Conservation (phyloP, 1,284 basidiomycete species). For the Limonomyces culmigenus region DNA sequence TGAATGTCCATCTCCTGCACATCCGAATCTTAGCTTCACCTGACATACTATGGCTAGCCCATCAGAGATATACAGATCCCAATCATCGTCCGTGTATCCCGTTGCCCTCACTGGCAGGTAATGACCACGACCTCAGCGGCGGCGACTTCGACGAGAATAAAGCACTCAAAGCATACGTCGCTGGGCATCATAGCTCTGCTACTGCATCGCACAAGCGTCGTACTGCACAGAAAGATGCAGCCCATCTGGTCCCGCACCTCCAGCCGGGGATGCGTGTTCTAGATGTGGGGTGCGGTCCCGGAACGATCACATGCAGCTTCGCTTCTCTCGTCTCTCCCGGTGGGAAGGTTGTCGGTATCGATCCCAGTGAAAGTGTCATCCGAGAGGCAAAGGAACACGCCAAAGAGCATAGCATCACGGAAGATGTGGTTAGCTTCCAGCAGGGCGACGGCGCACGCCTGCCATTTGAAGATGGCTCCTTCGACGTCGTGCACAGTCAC, state of each 20-base stretch:
- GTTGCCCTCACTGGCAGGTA: no score
- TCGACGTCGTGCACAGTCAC: conserved; percentile 28
- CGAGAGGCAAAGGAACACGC: neutral
- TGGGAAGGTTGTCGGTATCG: conserved; percentile 24
- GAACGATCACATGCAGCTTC: conserved; percentile 24
- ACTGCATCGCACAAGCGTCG: conserved; percentile 1
- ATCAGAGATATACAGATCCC: no score
- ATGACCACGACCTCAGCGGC: no score
- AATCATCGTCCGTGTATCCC: no score
- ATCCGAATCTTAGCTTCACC: no score
- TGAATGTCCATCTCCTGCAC: no score
- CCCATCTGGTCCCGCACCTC: conserved; percentile 21
- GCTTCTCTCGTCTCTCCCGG: conserved; percentile 20
- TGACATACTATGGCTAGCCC: no score
- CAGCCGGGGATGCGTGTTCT: conserved; percentile 23
- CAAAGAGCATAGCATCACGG: neutral
- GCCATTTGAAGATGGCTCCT: conserved; percentile 17
- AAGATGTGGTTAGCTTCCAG: conserved; percentile 11
- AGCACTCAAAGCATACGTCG: no score
- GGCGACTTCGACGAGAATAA: no score
- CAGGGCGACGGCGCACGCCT: conserved; percentile 17
- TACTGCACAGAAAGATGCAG: conserved; percentile 9
- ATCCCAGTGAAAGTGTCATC: conserved; percentile 9
- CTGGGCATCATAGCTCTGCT: neutral
- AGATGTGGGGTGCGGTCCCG: conserved; percentile 29